A percentile compares a stretch with the other conserved stretches of the same genome.
These are phyloP conservation scores for Bruguiera parviflora DNA, from an alignment of 345 rosid species.

Conservation along the genomic window DNA sequence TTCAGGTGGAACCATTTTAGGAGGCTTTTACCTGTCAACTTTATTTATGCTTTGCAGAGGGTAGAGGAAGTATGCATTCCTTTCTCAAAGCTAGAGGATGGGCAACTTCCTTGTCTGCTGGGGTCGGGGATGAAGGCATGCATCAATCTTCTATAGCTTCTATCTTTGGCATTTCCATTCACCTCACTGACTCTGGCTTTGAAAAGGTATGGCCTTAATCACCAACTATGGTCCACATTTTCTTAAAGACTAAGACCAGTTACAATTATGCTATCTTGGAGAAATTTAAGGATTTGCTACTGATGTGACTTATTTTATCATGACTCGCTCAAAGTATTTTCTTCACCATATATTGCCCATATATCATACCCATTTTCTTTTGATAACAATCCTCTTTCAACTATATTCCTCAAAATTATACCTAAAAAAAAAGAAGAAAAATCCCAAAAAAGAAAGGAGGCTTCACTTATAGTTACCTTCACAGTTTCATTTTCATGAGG, in stretches of 20 bases:
- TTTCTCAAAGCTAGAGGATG: conserved; percentile 81
- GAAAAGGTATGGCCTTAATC: conserved; percentile 50
- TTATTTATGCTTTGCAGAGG: conserved; percentile 58
- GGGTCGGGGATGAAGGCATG: conserved; percentile 90
- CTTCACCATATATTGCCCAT: background rate
- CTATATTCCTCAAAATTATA: background rate
- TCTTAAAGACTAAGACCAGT: background rate
- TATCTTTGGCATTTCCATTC: conserved; percentile 79
- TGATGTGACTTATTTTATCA: background rate
- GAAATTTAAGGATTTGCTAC: background rate
- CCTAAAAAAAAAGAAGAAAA: no score
- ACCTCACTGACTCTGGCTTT: conserved; percentile 88
- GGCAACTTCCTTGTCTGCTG: conserved; percentile 86
- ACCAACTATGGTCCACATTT: background rate
- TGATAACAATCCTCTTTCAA: no score
- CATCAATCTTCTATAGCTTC: conserved; percentile 81
- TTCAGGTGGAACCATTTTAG: conserved; percentile 6
- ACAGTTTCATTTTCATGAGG: background rate
- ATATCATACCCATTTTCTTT: background rate
- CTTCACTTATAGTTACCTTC: background rate
- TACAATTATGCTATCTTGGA: conserved; percentile 4
- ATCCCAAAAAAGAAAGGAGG: no score
- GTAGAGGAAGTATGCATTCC: conserved; percentile 88
- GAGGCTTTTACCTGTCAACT: conserved; percentile 10
- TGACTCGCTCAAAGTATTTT: background rate